A percentile compares a stretch with the other conserved stretches of the same genome.
phyloP scores from a whole-genome alignment of 2,329 filamentous ascomycete species.

The Botryotinia calthae region DNA sequence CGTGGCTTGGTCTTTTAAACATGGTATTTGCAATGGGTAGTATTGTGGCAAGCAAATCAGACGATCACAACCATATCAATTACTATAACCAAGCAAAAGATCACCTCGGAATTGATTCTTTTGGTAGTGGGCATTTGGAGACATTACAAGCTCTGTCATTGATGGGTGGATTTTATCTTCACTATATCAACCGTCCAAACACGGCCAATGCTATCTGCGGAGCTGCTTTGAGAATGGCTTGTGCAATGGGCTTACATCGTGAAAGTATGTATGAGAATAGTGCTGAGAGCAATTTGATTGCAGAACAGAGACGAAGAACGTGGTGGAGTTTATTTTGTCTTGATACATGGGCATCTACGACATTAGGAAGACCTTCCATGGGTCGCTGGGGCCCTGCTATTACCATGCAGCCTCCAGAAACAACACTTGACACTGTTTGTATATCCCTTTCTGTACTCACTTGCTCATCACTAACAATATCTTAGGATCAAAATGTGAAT shows the following conservation, averaged over 20 bases:
- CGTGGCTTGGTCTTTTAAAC: constrained; percentile 72
- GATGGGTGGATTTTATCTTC: constrained; percentile 73
- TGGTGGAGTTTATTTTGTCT: constrained; percentile 76
- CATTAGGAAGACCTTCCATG: constrained; percentile 67
- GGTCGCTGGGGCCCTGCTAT: constrained; percentile 66
- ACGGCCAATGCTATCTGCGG: constrained; percentile 73
- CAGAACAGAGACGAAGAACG: constrained; percentile 62
- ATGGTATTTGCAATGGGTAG: constrained; percentile 76
- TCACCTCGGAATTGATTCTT: constrained; percentile 63
- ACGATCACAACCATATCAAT: constrained; percentile 65
- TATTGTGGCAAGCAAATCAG: constrained; percentile 58
- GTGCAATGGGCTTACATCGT: constrained; percentile 67
- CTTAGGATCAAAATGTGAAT: constrained; percentile 53
- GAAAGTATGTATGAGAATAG: constrained; percentile 48
- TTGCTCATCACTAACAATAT: not conserved
- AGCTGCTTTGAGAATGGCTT: constrained; percentile 71
- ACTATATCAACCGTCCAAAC: constrained; percentile 75
- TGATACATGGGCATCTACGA: constrained; percentile 71
- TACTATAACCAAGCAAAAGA: constrained; percentile 69
- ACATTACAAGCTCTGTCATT: constrained; percentile 69
- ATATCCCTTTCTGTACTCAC: not conserved
- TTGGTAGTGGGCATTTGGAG: constrained; percentile 70
- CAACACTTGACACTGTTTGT: constrained; percentile 36
- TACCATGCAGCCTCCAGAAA: constrained; percentile 60
- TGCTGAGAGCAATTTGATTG: constrained; percentile 40